Conservation (phyloP, 176 grass and related monocot genomes). For the Poa pratensis region DNA sequence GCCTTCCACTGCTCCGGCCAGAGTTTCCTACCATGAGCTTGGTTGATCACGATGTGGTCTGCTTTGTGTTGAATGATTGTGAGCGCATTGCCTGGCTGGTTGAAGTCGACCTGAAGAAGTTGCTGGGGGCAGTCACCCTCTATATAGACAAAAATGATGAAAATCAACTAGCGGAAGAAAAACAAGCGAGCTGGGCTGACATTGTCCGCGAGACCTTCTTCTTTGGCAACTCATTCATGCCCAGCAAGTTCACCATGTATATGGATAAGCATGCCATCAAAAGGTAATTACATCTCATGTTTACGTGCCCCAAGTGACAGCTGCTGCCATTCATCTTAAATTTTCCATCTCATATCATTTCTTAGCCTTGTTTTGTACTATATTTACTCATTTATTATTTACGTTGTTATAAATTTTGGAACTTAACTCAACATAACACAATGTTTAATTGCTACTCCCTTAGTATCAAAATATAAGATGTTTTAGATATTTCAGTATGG, state of each 20-base stretch:
- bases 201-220: neutral
- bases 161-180: neutral
- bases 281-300: constrained; percentile 16
- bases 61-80: constrained; percentile 10
- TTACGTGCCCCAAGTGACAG: neutral
- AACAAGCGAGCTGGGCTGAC: neutral
- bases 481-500: no score
- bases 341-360: neutral
- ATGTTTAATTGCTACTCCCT: neutral
- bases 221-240: neutral
- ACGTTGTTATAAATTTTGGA: neutral
- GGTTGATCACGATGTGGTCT: constrained; percentile 11
- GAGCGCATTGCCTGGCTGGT: neutral
- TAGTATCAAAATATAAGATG: no score
- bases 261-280: constrained; percentile 1
- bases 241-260: neutral
- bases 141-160: constrained; percentile 7
- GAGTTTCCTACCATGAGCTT: constrained; percentile 24
- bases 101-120: constrained; percentile 16
- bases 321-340: neutral
- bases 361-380: neutral
- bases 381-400: neutral
- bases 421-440: neutral
- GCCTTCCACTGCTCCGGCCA: neutral
- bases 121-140: neutral